These are phyloP conservation scores for Starmerella vitae DNA, from an alignment of 805 yeast genomes.

Conservation along the genomic window DNA sequence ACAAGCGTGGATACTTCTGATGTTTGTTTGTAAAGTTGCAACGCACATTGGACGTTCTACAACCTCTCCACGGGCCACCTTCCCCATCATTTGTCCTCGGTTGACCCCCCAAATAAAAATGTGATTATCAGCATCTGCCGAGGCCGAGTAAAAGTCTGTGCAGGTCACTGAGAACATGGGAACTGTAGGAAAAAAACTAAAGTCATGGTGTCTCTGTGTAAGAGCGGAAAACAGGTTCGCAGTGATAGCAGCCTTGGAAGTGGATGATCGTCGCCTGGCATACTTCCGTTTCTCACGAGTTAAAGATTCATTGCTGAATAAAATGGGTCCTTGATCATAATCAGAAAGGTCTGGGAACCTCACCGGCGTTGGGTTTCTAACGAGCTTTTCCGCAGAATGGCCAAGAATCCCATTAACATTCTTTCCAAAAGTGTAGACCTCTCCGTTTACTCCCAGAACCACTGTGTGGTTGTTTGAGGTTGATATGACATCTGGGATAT, in stretches of 20 bases:
- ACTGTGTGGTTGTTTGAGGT: constrained; percentile 15
- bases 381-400: constrained; percentile 11
- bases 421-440: constrained; percentile 21
- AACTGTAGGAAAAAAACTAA: neutral
- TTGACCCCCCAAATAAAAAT: constrained; percentile 22
- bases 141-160: constrained; percentile 11
- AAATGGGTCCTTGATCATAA: constrained; percentile 10
- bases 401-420: constrained; percentile 19
- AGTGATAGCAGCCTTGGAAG: neutral
- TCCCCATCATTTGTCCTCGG: constrained; percentile 18
- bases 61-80: constrained; percentile 5
- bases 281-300: too few species aligned
- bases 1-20: constrained; percentile 11
- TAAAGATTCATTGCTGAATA: constrained; percentile 3
- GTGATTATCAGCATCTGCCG: constrained; percentile 7
- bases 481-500: constrained; percentile 6
- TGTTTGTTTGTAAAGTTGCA: constrained; percentile 4
- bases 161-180: constrained; percentile 9
- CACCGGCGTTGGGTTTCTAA: constrained; percentile 10
- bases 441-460: constrained; percentile 10
- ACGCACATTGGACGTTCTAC: constrained; percentile 14
- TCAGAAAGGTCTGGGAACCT: too few species aligned
- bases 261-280: too few species aligned
- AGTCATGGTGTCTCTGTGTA: neutral
- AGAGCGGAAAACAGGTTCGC: constrained; percentile 17